phyloP scores from a whole-genome alignment of 306 rosid species.

The Lathyrus sativus region DNA sequence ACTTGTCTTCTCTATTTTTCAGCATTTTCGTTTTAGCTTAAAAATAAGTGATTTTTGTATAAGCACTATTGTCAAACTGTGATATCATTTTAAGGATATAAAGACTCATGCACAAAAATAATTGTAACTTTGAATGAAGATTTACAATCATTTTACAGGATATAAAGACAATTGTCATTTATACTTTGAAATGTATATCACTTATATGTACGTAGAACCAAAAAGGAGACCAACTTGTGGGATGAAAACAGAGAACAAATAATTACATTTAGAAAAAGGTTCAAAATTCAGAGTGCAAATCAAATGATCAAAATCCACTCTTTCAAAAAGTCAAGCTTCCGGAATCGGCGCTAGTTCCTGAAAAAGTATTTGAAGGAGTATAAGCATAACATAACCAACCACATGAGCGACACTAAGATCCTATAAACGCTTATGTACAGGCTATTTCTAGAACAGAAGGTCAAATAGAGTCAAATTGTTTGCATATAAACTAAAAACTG shows the following conservation, averaged over 20 bases:
- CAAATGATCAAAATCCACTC: conserved; percentile 29
- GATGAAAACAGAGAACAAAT: conserved; percentile 23
- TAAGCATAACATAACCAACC: conserved; percentile 31
- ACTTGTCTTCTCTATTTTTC: too few relatives aligned
- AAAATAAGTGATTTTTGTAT: too few relatives aligned
- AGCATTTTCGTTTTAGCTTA: too few relatives aligned
- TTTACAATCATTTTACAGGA: conserved; percentile 39
- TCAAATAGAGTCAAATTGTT: too few relatives aligned
- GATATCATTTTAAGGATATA: too few relatives aligned
- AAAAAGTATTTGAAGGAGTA: conserved; percentile 36
- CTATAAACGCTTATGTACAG: too few relatives aligned
- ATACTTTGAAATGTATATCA: conserved; percentile 42
- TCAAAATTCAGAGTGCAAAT: conserved; percentile 32
- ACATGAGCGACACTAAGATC: background rate
- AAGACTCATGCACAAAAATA: too few relatives aligned
- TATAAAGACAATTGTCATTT: conserved; percentile 39
- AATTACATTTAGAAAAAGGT: conserved; percentile 17
- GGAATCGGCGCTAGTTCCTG: conserved; percentile 76
- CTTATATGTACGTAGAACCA: conserved; percentile 24
- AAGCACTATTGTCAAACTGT: too few relatives aligned
- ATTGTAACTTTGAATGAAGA: too few relatives aligned
- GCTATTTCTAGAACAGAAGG: too few relatives aligned
- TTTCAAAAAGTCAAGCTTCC: conserved; percentile 55
- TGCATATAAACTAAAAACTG: too few relatives aligned
- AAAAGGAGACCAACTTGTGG: conserved; percentile 29